phyloP scores from a whole-genome alignment of 176 grass and related monocot species.

The Oryza officinalis region DNA sequence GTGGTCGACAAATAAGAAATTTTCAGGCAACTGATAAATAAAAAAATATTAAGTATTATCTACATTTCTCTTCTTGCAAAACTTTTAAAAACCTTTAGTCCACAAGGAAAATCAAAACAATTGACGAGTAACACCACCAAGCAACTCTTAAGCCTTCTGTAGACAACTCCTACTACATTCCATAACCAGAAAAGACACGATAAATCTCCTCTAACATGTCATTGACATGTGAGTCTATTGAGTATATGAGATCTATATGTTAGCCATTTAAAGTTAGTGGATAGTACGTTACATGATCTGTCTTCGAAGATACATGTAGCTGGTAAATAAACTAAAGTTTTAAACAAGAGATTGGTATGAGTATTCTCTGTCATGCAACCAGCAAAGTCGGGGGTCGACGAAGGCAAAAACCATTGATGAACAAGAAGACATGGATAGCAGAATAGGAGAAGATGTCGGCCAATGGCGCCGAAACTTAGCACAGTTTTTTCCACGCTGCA shows the following conservation, averaged over 20 bases:
- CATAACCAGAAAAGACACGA: too few species aligned
- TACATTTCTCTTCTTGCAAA: neutral
- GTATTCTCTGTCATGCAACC: neutral
- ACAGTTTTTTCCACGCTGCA: neutral
- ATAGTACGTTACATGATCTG: too few species aligned
- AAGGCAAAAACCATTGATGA: slow-evolving; percentile 23
- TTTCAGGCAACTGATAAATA: too few species aligned
- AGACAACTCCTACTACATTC: too few species aligned
- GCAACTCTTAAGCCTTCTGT: neutral
- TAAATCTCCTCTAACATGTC: too few species aligned
- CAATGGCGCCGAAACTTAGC: slow-evolving; percentile 9
- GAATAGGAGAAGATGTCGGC: slow-evolving; percentile 8
- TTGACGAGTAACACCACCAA: neutral
- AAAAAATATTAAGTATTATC: neutral
- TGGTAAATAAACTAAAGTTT: neutral
- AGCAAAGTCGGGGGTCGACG: neutral
- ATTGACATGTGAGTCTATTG: too few species aligned
- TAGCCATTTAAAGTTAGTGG: too few species aligned
- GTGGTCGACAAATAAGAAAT: too few species aligned
- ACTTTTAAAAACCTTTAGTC: too few species aligned
- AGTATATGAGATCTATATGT: too few species aligned
- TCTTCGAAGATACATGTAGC: too few species aligned
- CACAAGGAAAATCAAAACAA: neutral
- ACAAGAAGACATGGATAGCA: slow-evolving; percentile 12
- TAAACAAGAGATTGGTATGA: neutral